These are phyloP conservation scores for Ambrosiella xylebori DNA, from an alignment of 2,329 filamentous ascomycete species.

Conservation along the genomic window DNA sequence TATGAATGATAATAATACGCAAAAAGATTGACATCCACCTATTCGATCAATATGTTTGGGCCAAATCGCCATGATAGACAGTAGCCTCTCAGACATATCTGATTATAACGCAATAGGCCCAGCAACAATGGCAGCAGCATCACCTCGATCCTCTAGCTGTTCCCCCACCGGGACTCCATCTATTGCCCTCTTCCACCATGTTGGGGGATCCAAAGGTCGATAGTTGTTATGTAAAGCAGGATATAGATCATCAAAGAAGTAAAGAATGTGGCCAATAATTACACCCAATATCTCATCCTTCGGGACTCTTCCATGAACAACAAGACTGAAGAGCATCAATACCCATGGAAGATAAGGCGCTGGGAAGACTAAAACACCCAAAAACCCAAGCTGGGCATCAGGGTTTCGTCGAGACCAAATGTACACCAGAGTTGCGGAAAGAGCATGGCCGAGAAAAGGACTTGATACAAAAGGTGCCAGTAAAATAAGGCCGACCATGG, in stretches of 20 bases:
- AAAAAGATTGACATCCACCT: too few species aligned
- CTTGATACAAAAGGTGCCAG: constrained; percentile 79
- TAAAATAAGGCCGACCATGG: constrained; percentile 58
- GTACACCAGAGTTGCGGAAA: constrained; percentile 88
- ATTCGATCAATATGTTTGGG: too few species aligned
- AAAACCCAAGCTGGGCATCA: constrained; percentile 72
- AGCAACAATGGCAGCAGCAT: not conserved
- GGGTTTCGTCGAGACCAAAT: constrained; percentile 96
- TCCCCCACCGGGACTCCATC: constrained; percentile 33
- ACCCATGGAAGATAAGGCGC: constrained; percentile 95
- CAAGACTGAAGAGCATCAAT: constrained; percentile 74
- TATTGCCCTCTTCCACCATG: constrained; percentile 79
- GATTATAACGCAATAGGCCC: not conserved
- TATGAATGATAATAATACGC: too few species aligned
- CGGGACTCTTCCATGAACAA: constrained; percentile 77
- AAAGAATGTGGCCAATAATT: constrained; percentile 89
- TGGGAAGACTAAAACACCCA: constrained; percentile 78
- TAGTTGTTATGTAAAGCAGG: constrained; percentile 74
- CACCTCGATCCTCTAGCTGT: not conserved
- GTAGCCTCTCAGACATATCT: too few species aligned
- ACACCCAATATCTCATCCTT: constrained; percentile 96
- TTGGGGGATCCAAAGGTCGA: constrained; percentile 72
- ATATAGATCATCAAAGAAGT: constrained; percentile 95
- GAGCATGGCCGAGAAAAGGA: constrained; percentile 82
- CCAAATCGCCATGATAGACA: too few species aligned